Evolutionary conservation across 306 rosid species (phyloP).

Genomic region (Dryas drummondii): DNA sequence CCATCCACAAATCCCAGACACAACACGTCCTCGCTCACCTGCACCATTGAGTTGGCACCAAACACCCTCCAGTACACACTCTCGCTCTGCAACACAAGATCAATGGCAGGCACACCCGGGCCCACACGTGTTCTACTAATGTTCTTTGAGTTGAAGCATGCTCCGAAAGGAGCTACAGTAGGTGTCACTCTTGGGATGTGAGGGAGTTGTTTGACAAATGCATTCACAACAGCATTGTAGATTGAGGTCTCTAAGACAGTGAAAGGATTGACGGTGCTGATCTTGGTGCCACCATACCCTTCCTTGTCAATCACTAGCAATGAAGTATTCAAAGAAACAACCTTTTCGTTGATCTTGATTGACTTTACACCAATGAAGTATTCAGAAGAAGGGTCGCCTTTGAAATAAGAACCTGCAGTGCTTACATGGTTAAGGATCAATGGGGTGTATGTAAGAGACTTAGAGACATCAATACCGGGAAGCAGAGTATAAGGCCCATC

Average conservation of each 20-base stretch:
- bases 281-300: slow-evolving; percentile 59
- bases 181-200: slow-evolving; percentile 32
- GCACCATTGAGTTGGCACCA: slow-evolving; percentile 68
- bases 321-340: slow-evolving; percentile 35
- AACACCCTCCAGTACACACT: slow-evolving; percentile 44
- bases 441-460: slow-evolving; percentile 43
- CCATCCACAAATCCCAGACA: slow-evolving; percentile 67
- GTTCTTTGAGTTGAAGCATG: slow-evolving; percentile 34
- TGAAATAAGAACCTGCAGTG: slow-evolving; percentile 10
- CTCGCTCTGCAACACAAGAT: slow-evolving; percentile 44
- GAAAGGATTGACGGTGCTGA: slow-evolving; percentile 60
- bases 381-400: slow-evolving; percentile 44
- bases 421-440: slow-evolving; percentile 38
- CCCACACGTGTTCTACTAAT: slow-evolving; percentile 39
- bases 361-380: slow-evolving; percentile 56
- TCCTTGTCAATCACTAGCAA: slow-evolving; percentile 34
- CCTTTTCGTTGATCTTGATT: slow-evolving; percentile 31
- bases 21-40: slow-evolving; percentile 30
- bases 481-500: slow-evolving; percentile 44
- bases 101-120: slow-evolving; percentile 49
- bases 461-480: slow-evolving; percentile 34
- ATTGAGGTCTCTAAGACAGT: slow-evolving; percentile 46
- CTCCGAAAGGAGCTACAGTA: slow-evolving; percentile 44
- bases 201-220: slow-evolving; percentile 32
- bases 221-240: slow-evolving; percentile 41